Base-by-base conservation (phyloP, 441 rosid genomes). In the Adansonia rubrostipa region DNA sequence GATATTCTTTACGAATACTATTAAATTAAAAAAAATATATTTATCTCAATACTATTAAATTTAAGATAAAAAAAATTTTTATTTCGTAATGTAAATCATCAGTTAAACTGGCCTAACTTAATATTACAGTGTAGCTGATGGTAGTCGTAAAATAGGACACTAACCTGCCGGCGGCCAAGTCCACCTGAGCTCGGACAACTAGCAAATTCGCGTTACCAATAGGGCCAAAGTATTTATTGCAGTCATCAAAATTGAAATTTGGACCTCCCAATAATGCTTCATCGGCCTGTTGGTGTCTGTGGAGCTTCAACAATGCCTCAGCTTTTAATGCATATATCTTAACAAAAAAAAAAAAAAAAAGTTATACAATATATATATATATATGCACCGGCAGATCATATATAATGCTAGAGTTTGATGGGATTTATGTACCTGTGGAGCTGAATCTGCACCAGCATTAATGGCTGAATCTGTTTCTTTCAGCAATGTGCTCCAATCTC, bases 91-190 rank as follows among this genome's bases (percentile, higher is more conserved):
- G 0, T 24, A 24, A 24, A 1, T n/a, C 28, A 24, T 24, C 28
- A 24, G 28, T 24, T 24, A 24, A 24, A 24, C 28, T 24, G 28
- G 1, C 28, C 28, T 24, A 24, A 24, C 28, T 24, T 24, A 24
- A 24, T 24, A 24, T 24, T 24, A 24, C 28, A 1, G 28, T 24
- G 28, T 24, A 24, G 28, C 28, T 24, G 28, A 24, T 24, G 28
- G 28, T 24, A 24, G 28, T 24, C 28, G 28, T 24, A 24, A 24
- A 24, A 58, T 33, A 15, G 5, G 74, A 77, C 50, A 84, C 97
- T 22, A 77, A 92, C 99, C 98, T 93, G 87, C 99, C 99, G 17
- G 81, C 79, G 3, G 94, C 96, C 84, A 94, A 77, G 86, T 92
- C 87, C 70, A 96, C 96, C 75, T 89, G 99, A 83, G 98, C 92